phyloP scores from a whole-genome alignment of 2,329 filamentous ascomycete genomes.

The Stenocarpella maydis region DNA sequence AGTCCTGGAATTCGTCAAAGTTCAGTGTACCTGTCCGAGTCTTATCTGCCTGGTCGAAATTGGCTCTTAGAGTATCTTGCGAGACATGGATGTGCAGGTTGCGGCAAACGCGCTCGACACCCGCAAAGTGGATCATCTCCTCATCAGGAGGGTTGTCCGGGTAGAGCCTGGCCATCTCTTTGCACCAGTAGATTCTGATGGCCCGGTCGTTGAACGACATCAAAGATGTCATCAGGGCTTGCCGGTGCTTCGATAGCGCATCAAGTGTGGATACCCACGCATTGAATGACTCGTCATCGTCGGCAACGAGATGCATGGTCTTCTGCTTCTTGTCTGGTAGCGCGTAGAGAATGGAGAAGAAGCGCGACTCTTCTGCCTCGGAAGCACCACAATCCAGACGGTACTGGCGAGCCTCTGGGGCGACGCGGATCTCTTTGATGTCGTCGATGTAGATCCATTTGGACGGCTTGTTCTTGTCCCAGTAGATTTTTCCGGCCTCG shows the following conservation, averaged over 20 bases:
- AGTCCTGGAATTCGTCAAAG: slow-evolving; percentile 83
- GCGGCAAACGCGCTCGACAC: slow-evolving; percentile 84
- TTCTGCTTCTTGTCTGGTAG: slow-evolving; percentile 84
- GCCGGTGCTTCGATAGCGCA: slow-evolving; percentile 83
- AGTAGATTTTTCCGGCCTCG: slow-evolving; percentile 85
- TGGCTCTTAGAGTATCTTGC: slow-evolving; percentile 73
- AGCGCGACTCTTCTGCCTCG: slow-evolving; percentile 72
- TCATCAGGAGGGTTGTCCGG: slow-evolving; percentile 59
- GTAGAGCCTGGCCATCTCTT: slow-evolving; percentile 78
- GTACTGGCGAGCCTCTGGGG: slow-evolving; percentile 86
- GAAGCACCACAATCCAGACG: slow-evolving; percentile 81
- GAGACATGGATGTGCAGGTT: slow-evolving; percentile 93
- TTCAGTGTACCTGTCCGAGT: slow-evolving; percentile 72
- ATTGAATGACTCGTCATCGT: slow-evolving; percentile 73
- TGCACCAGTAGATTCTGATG: slow-evolving; percentile 84
- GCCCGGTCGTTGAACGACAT: slow-evolving; percentile 86
- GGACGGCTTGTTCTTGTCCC: slow-evolving; percentile 79
- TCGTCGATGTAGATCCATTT: slow-evolving; percentile 96
- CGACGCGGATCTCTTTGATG: slow-evolving; percentile 87
- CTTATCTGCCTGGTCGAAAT: slow-evolving; percentile 78
- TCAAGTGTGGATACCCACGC: slow-evolving; percentile 88
- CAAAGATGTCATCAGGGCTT: slow-evolving; percentile 88
- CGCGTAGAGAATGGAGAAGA: slow-evolving; percentile 91
- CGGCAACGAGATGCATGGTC: slow-evolving; percentile 86
- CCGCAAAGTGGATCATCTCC: slow-evolving; percentile 78